These are phyloP conservation scores for Wallacemonas collosoma DNA, from an alignment of 208 protist genomes.

Conservation along the genomic window DNA sequence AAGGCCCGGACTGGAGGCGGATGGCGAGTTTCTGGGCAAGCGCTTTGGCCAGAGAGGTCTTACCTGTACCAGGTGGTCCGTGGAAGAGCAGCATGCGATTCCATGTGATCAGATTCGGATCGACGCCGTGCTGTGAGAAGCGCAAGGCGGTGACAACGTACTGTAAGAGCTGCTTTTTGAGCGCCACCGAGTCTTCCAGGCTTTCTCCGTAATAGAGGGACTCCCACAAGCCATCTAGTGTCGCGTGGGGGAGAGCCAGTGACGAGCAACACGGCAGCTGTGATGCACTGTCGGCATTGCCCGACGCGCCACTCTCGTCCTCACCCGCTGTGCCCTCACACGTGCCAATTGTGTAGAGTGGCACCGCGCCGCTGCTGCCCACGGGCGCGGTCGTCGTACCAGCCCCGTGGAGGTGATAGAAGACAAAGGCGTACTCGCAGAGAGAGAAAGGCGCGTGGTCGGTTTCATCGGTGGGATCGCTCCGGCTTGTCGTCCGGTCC, in stretches of 20 bases:
- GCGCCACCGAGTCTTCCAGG: conserved; percentile 31
- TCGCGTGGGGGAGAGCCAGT: conserved; percentile 59
- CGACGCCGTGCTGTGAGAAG: conserved; percentile 86
- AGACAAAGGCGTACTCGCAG: conserved; percentile 6
- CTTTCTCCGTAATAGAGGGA: conserved; percentile 83
- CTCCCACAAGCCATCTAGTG: conserved; percentile 88
- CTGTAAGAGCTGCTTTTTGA: conserved; percentile 91
- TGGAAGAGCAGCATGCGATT: conserved; percentile 88
- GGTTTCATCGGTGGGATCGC: too few species aligned
- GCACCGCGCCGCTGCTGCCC: conserved; percentile 5
- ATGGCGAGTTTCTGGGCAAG: conserved; percentile 85
- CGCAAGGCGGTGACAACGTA: conserved; percentile 89
- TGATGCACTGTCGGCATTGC: conserved; percentile 19
- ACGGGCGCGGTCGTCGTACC: background rate
- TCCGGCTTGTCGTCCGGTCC: too few species aligned
- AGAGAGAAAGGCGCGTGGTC: background rate
- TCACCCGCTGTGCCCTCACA: conserved; percentile 2
- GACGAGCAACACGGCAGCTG: conserved; percentile 48
- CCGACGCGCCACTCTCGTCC: background rate
- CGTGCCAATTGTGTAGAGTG: background rate
- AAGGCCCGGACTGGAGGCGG: conserved; percentile 39
- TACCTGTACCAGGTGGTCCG: conserved; percentile 94
- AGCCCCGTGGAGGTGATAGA: conserved; percentile 7
- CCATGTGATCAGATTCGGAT: conserved; percentile 75
- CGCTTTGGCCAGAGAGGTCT: conserved; percentile 93